Base-by-base conservation (phyloP, 352 stramenopile species). In the Globisporangium alternatum region DNA sequence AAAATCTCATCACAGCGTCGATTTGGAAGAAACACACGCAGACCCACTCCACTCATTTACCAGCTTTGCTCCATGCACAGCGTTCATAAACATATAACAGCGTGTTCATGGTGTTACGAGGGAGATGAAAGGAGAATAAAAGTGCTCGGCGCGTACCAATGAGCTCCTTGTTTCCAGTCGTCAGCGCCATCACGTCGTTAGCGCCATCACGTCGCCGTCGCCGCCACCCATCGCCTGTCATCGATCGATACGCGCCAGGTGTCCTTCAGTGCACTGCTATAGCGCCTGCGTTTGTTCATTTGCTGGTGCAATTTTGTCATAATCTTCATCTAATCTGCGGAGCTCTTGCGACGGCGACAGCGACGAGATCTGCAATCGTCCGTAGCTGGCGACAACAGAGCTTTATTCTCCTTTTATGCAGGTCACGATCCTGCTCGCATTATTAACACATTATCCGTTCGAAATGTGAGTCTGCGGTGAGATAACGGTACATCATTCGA, bases 361-460 rank as follows among this genome's bases (percentile, higher is more conserved):
- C 15, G 17, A n/a, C 2, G 41, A 47, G 41, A 15, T n/a, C 41
- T 15, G 41, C 0, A 48, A 10, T 48, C 43, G 43, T 4, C 17
- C 28, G 9, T 17, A 41, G 8, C 35, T 41, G 35, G 9, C 12
- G 51, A 54, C 51, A 39, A 35, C 1, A 12, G 31, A 6, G 49
- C 6, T 43, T 77, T 83, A 95, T 70, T 95, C 86, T 60, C 86
- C 86, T 74, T 93, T 95, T 81, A 95, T 95, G 76, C 84, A 93
- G 19, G 86, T 95, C 59, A 95, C 86, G 57, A 95, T 95, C 86
- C 86, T 95, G 68, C 15, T 25, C 52, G 15, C 15, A n/a, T 19
- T 7, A 37, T 12, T 9, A n/a, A 6, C 30, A 57, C 10, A 41
- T 19, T 30, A 55, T 21, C 13, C 48, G 25, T 54, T 31, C 30